phyloP scores from a whole-genome alignment of 2,329 filamentous ascomycete genomes.

The Fusarium tanahbumbuense region DNA sequence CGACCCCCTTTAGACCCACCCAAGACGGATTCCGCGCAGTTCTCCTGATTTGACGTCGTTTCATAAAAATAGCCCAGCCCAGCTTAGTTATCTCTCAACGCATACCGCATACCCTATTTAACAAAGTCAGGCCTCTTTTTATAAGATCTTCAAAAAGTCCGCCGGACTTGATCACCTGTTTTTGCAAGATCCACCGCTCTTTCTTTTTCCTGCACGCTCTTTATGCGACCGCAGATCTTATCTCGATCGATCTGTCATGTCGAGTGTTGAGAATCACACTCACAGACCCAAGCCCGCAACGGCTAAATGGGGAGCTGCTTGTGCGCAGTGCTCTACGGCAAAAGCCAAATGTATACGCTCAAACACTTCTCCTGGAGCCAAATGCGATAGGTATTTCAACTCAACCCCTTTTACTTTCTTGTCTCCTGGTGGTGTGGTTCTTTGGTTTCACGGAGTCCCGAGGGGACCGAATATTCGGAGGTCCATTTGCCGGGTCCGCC shows the following conservation, averaged over 20 bases:
- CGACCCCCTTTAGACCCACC: slow-evolving; percentile 21
- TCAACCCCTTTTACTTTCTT: neutral
- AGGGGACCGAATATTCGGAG: slow-evolving; percentile 4
- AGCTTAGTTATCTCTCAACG: neutral
- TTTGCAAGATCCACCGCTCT: slow-evolving; percentile 5
- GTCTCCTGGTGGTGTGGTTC: neutral
- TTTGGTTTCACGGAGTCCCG: slow-evolving; percentile 2
- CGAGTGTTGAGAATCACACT: slow-evolving; percentile 16
- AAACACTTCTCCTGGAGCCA: slow-evolving; percentile 51
- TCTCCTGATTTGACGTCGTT: slow-evolving; percentile 25
- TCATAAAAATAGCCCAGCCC: slow-evolving; percentile 12
- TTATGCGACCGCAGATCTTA: slow-evolving; percentile 9
- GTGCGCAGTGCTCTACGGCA: slow-evolving; percentile 60
- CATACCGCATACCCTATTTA: neutral
- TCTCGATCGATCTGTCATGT: slow-evolving; percentile 19
- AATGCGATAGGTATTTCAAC: slow-evolving; percentile 58
- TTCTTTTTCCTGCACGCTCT: slow-evolving; percentile 11
- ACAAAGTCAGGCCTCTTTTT: slow-evolving; percentile 3
- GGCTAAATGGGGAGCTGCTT: slow-evolving; percentile 63
- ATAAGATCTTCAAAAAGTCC: slow-evolving; percentile 36
- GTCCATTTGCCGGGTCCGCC: slow-evolving; percentile 24
- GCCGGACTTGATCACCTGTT: slow-evolving; percentile 40
- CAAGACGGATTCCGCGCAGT: slow-evolving; percentile 23
- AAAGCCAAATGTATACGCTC: slow-evolving; percentile 64
- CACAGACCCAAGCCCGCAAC: slow-evolving; percentile 49